Percentiles rank a stretch among this genome's conserved stretches.
Evolutionary conservation across 129 eudicot genomes (phyloP).

Genomic region (sunflower (Helianthus annuus)): DNA sequence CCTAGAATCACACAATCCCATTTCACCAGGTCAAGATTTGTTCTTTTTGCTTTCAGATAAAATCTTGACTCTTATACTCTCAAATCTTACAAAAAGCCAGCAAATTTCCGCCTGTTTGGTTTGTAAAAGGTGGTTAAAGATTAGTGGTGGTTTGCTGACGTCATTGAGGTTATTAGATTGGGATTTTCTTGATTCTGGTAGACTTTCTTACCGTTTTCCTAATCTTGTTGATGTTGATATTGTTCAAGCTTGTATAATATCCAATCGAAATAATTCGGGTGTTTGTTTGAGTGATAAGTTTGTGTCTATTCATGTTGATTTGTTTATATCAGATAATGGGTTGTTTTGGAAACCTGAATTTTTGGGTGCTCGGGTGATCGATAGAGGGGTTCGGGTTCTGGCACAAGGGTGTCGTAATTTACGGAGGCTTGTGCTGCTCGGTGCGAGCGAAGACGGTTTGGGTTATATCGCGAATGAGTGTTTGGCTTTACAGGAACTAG

Average conservation of each 20-base stretch:
- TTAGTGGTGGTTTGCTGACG: constrained; percentile 55
- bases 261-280: constrained; percentile 51
- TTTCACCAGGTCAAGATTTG: constrained; percentile 36
- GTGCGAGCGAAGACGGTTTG: constrained; percentile 62
- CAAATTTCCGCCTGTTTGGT: constrained; percentile 48
- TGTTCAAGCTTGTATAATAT: constrained; percentile 55
- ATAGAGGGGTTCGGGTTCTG: constrained; percentile 60
- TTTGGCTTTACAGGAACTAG: constrained; percentile 72
- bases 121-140: constrained; percentile 61
- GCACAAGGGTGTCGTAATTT: constrained; percentile 71
- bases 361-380: constrained; percentile 46
- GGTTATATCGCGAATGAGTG: constrained; percentile 55
- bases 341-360: constrained; percentile 48
- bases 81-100: constrained; percentile 51
- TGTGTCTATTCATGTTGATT: constrained; percentile 44
- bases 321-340: constrained; percentile 32
- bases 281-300: constrained; percentile 59
- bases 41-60: constrained; percentile 59
- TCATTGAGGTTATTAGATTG: constrained; percentile 65
- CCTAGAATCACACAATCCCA: constrained; percentile 11
- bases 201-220: constrained; percentile 69
- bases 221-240: constrained; percentile 61
- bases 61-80: constrained; percentile 43
- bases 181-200: constrained; percentile 87
- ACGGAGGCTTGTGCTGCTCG: constrained; percentile 53